Conservation (phyloP, 2,329 filamentous ascomycete genomes). For the Fusarium abutilonis region DNA sequence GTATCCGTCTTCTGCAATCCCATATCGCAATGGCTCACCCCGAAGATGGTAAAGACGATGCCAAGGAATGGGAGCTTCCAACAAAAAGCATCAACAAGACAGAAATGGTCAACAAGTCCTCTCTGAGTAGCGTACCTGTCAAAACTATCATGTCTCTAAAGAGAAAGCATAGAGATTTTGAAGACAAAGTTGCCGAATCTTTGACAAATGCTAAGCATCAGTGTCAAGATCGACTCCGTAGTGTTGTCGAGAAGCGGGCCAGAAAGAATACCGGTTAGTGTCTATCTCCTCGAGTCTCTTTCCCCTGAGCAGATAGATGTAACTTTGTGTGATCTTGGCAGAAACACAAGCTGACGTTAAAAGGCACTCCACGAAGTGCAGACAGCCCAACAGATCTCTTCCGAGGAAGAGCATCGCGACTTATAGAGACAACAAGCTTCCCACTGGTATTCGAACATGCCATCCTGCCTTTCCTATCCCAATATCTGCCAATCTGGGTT, state of each 20-base stretch:
- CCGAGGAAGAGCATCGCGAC: conserved; percentile 42
- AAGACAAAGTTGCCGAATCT: conserved; percentile 27
- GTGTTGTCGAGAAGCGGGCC: conserved; percentile 49
- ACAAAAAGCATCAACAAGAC: not conserved
- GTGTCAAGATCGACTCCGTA: conserved; percentile 50
- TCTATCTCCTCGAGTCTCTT: not conserved
- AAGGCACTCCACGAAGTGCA: conserved; percentile 44
- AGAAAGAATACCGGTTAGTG: conserved; percentile 45
- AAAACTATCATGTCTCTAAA: conserved; percentile 29
- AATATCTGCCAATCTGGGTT: conserved; percentile 56
- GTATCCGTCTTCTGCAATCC: conserved; percentile 48
- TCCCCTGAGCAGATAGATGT: not conserved
- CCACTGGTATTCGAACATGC: conserved; percentile 56
- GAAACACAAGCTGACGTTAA: conserved; percentile 15
- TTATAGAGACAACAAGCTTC: conserved; percentile 52
- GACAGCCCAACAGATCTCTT: conserved; percentile 49
- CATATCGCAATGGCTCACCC: conserved; percentile 53
- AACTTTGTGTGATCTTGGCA: not conserved
- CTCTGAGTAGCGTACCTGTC: not conserved
- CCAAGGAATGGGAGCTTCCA: conserved; percentile 45
- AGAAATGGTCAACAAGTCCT: not conserved
- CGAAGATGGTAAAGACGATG: conserved; percentile 27
- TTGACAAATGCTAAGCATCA: conserved; percentile 50
- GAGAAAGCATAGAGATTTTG: conserved; percentile 14
- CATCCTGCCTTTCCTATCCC: conserved; percentile 55